phyloP scores from a whole-genome alignment of 1,284 basidiomycete genomes.

The Ustilago curta region DNA sequence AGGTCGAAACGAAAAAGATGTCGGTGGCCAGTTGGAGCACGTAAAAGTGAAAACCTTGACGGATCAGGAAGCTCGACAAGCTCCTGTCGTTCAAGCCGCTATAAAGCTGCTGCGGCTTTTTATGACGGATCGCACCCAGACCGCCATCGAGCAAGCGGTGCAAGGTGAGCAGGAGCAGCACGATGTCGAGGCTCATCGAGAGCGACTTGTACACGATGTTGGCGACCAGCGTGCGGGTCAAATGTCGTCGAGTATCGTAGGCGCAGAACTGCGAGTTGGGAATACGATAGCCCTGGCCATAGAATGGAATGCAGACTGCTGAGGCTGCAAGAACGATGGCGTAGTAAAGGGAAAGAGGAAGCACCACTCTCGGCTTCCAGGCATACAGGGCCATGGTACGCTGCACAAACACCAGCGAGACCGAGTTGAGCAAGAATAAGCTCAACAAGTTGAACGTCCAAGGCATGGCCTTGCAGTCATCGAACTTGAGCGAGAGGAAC shows the following conservation, averaged over 20 bases:
- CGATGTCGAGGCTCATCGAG: constrained; percentile 34
- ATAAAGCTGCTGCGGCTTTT: constrained; percentile 21
- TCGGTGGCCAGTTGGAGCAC: constrained; percentile 28
- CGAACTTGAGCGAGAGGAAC: constrained; percentile 22
- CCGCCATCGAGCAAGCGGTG: constrained; percentile 49
- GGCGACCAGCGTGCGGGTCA: constrained; percentile 10
- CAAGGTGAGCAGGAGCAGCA: constrained; percentile 40
- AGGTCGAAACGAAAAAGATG: constrained; percentile 39
- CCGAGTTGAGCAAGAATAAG: constrained; percentile 30
- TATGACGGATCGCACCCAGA: constrained; percentile 20
- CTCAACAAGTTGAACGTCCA: constrained; percentile 32
- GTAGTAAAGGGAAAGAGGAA: constrained; percentile 26
- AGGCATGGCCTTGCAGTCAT: constrained; percentile 27
- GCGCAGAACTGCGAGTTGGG: constrained; percentile 34
- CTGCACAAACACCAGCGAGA: constrained; percentile 40
- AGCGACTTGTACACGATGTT: constrained; percentile 35
- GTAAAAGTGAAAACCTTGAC: constrained; percentile 50
- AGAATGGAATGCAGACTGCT: constrained; percentile 28
- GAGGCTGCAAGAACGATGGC: constrained; percentile 20
- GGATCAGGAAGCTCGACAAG: constrained; percentile 37
- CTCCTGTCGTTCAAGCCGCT: constrained; percentile 11
- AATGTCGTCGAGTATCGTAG: constrained; percentile 31
- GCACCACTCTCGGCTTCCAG: constrained; percentile 31
- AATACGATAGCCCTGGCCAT: constrained; percentile 36
- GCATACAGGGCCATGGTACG: constrained; percentile 43